Conservation (phyloP, 306 rosid species). For the Begonia loranthoides region DNA sequence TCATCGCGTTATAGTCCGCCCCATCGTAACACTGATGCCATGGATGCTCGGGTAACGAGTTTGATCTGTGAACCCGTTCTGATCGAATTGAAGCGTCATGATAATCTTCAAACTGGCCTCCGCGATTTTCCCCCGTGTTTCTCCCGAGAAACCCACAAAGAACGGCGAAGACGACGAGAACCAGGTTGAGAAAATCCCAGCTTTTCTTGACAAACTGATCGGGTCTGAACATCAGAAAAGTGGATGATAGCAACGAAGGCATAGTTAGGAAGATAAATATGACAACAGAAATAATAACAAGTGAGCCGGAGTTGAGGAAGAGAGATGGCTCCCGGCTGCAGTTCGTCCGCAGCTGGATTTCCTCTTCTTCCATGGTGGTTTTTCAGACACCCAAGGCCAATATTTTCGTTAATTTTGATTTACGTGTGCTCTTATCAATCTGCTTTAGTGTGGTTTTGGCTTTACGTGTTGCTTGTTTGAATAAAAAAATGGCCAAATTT, state of each 20-base stretch:
- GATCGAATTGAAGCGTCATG: slow-evolving; percentile 6
- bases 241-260: slow-evolving; percentile 43
- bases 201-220: slow-evolving; percentile 41
- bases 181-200: slow-evolving; percentile 68
- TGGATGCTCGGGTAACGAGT: slow-evolving; percentile 21
- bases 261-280: slow-evolving; percentile 29
- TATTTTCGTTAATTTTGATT: too few species aligned
- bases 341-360: slow-evolving; percentile 29
- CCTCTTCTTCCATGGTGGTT: slow-evolving; percentile 42
- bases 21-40: slow-evolving; percentile 53
- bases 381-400: background rate
- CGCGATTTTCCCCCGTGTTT: slow-evolving; percentile 14
- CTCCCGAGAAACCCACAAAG: slow-evolving; percentile 66
- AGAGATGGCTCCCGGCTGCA: slow-evolving; percentile 40
- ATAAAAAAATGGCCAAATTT: too few species aligned
- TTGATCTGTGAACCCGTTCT: slow-evolving; percentile 14
- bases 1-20: slow-evolving; percentile 6
- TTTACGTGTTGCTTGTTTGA: too few species aligned
- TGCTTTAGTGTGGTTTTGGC: too few species aligned
- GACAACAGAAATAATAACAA: slow-evolving; percentile 29
- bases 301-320: slow-evolving; percentile 35
- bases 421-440: too few species aligned
- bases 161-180: slow-evolving; percentile 80
- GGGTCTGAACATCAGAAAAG: slow-evolving; percentile 42
- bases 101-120: slow-evolving; percentile 21